Conservation (phyloP, 768 basidiomycete species). For the Sutorius australiensis region DNA sequence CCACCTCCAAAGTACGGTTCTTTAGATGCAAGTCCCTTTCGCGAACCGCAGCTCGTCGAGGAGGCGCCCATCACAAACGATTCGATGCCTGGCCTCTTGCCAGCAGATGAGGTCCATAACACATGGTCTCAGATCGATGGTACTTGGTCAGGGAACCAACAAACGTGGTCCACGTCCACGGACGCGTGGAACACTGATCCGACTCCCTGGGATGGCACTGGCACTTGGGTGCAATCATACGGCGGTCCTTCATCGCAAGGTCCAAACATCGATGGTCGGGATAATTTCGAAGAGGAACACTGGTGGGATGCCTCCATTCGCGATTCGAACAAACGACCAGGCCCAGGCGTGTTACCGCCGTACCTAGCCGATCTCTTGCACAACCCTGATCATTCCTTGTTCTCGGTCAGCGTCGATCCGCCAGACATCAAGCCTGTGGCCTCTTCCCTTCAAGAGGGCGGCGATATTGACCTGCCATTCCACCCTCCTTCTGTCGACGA, state of each 20-base stretch:
- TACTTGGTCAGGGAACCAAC: constrained; percentile 14
- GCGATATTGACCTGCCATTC: constrained; percentile 12
- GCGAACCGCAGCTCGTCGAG: constrained; percentile 54
- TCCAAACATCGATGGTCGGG: constrained; percentile 57
- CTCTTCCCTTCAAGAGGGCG: constrained; percentile 22
- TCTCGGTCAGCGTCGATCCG: constrained; percentile 47
- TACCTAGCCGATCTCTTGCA: constrained; percentile 65
- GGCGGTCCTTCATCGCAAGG: constrained; percentile 25
- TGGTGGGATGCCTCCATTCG: constrained; percentile 66
- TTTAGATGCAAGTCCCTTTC: constrained; percentile 33
- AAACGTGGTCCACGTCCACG: constrained; percentile 10
- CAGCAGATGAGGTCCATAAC: constrained; percentile 29
- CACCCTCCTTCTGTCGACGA: constrained; percentile 56
- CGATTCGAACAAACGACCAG: constrained; percentile 50
- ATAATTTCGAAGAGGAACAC: constrained; percentile 53
- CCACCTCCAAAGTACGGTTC: constrained; percentile 28
- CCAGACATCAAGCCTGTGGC: constrained; percentile 30
- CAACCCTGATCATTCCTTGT: constrained; percentile 68
- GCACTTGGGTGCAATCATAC: constrained; percentile 23
- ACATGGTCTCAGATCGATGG: constrained; percentile 15
- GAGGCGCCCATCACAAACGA: constrained; percentile 39
- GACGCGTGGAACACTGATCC: constrained; percentile 20
- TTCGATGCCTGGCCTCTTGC: constrained; percentile 37
- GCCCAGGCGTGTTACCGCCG: constrained; percentile 67
- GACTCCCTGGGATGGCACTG: constrained; percentile 25